Evolutionary conservation across 495 filamentous ascomycete species (phyloP), one percentile per base, ranked within the genome.

Genomic region (Aspergillus funiculosus): DNA sequence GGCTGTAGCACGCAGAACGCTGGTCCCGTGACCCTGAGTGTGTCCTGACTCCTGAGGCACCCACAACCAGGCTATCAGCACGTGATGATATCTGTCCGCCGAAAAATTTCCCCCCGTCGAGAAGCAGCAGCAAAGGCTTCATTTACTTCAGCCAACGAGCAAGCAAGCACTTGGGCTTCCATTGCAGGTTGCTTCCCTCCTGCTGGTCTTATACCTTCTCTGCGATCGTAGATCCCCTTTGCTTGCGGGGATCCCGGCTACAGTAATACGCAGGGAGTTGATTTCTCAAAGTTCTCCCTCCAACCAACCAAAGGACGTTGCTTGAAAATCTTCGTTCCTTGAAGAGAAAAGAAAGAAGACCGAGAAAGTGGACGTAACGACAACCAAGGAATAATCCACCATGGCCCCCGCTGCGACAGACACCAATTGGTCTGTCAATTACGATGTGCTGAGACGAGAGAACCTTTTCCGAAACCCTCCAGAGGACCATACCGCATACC

Each of bases 401-500:
- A 75, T 75, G 71, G 65, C 68, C 26, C 61, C 67, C 49, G 52
- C 65, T 27, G 69, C 64, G 42, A 91, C 87, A 74, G 76, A 69
- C 49, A 86, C 82, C 24, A 67, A 77, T 61, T 94, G 89, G 89
- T 79, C 86, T 32, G 80, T 85, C 61, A 71, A 85, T 39, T 95
- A 87, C 61, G 80, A 96, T 62, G 86, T 82, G 4, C 64, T 86
- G 39, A 80, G 85, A 36, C 81, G 91, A 53, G 85, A 97, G 58
- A 78, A 82, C 17, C 85, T 97, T 11, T 98, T 96, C 60, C 75
- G 78, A 54, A 80, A 90, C 50, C 91, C 92, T 2, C 90, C 92
- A 1, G 83, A 77, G 56, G 89, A 96, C 56, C 80, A 77, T 36
- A 85, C 89, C 10, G 87, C 92, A 40, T 97, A 92, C 61, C 92